Base-by-base conservation (phyloP, 306 rosid species). In the Fagus sylvatica region DNA sequence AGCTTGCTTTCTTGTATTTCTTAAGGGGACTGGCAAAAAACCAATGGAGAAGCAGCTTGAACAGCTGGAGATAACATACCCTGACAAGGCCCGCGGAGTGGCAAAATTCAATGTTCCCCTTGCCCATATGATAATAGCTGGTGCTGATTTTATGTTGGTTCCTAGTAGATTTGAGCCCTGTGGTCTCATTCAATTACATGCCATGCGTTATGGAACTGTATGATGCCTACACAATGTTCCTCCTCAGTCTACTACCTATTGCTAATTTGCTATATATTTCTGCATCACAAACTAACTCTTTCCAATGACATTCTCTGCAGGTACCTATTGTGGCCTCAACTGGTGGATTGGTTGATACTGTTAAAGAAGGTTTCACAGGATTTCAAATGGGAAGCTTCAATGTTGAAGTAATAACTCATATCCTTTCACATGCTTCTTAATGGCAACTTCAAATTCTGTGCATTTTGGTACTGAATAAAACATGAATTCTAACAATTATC, bases 141-240 rank as follows among this genome's bases (percentile, higher is more conserved):
- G 90, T 73, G 97, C 91, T 67, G 93, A 92, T 79, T 92, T 88
- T 71, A 80, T 92, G 51, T 40, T 90, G 82, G 62, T 90, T 79
- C 95, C 97, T 39, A 92, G 95, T 80, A 87, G 95, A 88, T 88
- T 90, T 76, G 97, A 92, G 81, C 97, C 97, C 41, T 90, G 97
- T 71, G 97, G 97, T 40, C 91, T 92, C 75, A 92, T 92, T 84
- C 97, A 92, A 78, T 41, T 92, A 74, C 97, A 92, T 57, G 95
- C 97, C 53, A 92, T 92, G 97, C 93, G 91, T 72, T 92, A 90
- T 11, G 97, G 95, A 87, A 85, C 91, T 3, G 95, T 92, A 90
- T 6, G 42, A 32, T 69, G 30, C 62, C 12, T 54, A 13, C 60
- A 2, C 15, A 46, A 46, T 8, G 51, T 10, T 46, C 13, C 16